Conservation (phyloP, 805 yeast species). For the Yarrowia sp. region DNA sequence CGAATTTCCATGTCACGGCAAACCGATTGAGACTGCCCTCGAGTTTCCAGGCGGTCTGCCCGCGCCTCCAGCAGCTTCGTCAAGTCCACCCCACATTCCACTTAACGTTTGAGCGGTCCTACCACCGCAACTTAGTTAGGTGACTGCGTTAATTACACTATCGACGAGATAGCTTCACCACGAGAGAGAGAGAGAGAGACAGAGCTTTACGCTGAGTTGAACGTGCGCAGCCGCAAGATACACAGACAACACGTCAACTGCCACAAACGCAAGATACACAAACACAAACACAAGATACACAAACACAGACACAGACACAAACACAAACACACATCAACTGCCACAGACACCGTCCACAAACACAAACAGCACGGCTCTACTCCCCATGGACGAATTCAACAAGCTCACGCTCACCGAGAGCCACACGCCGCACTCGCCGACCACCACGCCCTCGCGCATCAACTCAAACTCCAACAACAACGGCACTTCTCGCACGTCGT, state of each 20-base stretch:
- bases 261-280: background rate
- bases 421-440: background rate
- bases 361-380: too few relatives aligned
- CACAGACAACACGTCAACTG: background rate
- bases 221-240: background rate
- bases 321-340: background rate
- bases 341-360: background rate
- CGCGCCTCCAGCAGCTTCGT: too few relatives aligned
- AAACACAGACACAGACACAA: background rate
- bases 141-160: constrained; percentile 8
- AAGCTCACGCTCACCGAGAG: constrained; percentile 24
- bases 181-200: background rate
- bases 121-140: constrained; percentile 21
- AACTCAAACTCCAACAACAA: background rate
- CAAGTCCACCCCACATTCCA: background rate
- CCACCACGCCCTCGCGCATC: background rate
- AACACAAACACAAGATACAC: too few relatives aligned
- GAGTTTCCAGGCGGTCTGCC: too few relatives aligned
- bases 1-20: too few relatives aligned
- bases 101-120: background rate
- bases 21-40: too few relatives aligned
- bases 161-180: background rate
- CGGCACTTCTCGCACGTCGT: background rate
- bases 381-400: constrained; percentile 18
- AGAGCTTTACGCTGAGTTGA: too few relatives aligned